phyloP scores from a whole-genome alignment of 192 early-diverging fungal species.

The Linnemannia hyalina region DNA sequence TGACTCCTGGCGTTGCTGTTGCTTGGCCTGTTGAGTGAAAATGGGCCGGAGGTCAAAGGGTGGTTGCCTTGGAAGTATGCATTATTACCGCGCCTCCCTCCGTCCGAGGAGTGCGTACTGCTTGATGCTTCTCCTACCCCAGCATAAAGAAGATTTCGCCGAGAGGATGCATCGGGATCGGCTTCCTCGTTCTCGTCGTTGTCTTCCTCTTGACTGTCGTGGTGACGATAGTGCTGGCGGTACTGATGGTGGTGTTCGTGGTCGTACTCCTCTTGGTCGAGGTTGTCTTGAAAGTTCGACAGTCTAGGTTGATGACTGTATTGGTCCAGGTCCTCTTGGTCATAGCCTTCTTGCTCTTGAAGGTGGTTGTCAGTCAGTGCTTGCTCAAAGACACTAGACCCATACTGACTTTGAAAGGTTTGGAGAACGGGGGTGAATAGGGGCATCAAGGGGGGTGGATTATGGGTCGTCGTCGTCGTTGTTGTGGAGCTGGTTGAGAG shows the following conservation, averaged over 20 bases:
- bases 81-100: neutral
- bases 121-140: neutral
- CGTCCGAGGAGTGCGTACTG: neutral
- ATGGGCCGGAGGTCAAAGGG: conserved; percentile 6
- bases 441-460: conserved; percentile 45
- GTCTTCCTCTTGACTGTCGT: conserved; percentile 12
- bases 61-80: conserved; percentile 15
- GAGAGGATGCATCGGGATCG: conserved; percentile 5
- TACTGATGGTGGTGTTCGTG: neutral
- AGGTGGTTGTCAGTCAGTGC: conserved; percentile 1
- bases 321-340: conserved; percentile 2
- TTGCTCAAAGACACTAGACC: conserved; percentile 29
- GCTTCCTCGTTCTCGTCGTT: conserved; percentile 11
- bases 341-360: neutral
- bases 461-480: neutral
- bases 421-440: conserved; percentile 52
- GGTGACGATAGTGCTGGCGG: neutral
- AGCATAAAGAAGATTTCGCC: conserved; percentile 24
- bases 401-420: conserved; percentile 46
- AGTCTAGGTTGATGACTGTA: neutral
- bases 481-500: neutral
- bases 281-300: conserved; percentile 16
- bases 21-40: conserved; percentile 8
- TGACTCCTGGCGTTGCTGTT: neutral
- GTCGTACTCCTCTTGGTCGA: conserved; percentile 7